Evolutionary conservation across 805 yeast species (phyloP).

Genomic region (Wickerhamiella kurtzmanii): DNA sequence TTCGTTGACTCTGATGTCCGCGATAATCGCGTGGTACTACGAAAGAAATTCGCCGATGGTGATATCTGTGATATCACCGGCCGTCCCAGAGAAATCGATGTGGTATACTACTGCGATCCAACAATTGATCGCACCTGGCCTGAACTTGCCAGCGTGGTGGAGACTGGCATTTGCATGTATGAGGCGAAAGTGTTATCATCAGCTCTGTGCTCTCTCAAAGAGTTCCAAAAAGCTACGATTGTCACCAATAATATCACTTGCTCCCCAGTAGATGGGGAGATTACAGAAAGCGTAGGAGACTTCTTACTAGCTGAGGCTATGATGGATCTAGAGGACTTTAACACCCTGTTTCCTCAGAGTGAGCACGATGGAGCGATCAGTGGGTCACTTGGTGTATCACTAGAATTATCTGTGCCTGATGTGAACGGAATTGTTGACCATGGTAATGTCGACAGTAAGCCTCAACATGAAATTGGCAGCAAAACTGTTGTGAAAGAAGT

Average conservation of each 20-base stretch:
- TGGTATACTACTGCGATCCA: slow-evolving; percentile 44
- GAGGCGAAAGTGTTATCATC: slow-evolving; percentile 12
- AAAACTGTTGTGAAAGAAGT: too few species aligned
- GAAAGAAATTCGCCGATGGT: slow-evolving; percentile 27
- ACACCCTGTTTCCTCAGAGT: too few species aligned
- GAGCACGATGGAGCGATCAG: too few species aligned
- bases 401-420: too few species aligned
- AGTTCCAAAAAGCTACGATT: slow-evolving; percentile 1
- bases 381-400: too few species aligned
- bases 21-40: not conserved
- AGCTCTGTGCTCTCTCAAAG: slow-evolving; percentile 12
- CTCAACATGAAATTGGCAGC: too few species aligned
- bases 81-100: slow-evolving; percentile 38
- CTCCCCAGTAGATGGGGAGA: slow-evolving; percentile 2
- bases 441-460: too few species aligned
- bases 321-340: too few species aligned
- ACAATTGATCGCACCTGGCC: slow-evolving; percentile 1
- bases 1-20: not conserved
- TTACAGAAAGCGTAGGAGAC: not conserved
- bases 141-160: slow-evolving; percentile 6
- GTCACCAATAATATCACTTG: slow-evolving; percentile 9
- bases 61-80: slow-evolving; percentile 47
- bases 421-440: too few species aligned
- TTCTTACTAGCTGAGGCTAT: too few species aligned
- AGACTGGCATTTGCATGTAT: slow-evolving; percentile 16